Base-by-base conservation (phyloP, 2,329 filamentous ascomycete species). In the Ceratocystis variospora region DNA sequence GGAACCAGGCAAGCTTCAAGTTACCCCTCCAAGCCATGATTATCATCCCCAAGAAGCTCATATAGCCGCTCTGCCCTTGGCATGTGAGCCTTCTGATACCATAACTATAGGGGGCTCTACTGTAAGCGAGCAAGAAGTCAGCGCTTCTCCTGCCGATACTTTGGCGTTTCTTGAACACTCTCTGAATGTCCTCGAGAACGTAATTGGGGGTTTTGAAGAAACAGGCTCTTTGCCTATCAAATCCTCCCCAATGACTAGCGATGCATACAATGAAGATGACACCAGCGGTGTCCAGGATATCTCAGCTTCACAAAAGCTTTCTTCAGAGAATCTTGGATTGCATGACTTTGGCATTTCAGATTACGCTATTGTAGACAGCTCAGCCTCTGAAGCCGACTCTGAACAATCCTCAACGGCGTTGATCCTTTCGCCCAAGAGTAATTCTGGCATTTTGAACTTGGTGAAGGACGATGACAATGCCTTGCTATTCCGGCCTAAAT, bases 331-430 rank as follows among this genome's bases (percentile, higher is more conserved):
- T 22, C n/a, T 19, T 19, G 25, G 37, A n/a, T 37, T 22, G 0
- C 31, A 63, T 46, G 44, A 25, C 4, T 55, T 3, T 28, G 44
- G 55, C 15, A 7, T n/a, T 37, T 64, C 45, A n/a, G 55, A 61
- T 44, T 62, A 33, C 28, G 66, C 66, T 46, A 65, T 67, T 31
- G 22, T 67, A 31, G 66, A 67, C 53, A 63, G 64, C 55, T 65
- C 55, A 64, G 62, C 57, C 25, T 67, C 66, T 17, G 66, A 67
- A 41, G 62, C 62, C 8, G 55, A 12, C 17, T 68, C 67, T 4
- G 61, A 65, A 44, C 12, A 53, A 1, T 62, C 67, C n/a, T 65
- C 66, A 10, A 68, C 67, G 12, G 64, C 69, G 3, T 55, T 70
- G 25, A 63, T 67, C 22, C 41, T 59, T 5, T 66, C 63, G 7